Percentiles rank a stretch among this genome's conserved stretches.
Evolutionary conservation across 176 grass and related monocot species (phyloP).

Genomic region (Luzula sylvatica): DNA sequence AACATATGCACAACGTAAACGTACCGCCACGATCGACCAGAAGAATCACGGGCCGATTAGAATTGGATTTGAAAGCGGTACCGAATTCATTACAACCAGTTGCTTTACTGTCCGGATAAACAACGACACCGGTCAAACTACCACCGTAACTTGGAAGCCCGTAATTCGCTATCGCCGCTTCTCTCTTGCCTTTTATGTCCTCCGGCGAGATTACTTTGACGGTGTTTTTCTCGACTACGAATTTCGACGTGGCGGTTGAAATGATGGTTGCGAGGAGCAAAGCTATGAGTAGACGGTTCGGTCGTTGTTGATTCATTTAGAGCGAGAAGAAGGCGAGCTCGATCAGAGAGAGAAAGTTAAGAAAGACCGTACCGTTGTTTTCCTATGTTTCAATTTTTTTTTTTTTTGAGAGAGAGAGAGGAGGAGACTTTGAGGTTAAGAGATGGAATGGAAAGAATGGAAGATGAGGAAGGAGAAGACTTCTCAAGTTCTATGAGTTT

Average conservation of each 20-base stretch:
- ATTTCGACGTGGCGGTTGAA: constrained; percentile 27
- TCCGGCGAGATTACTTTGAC: constrained; percentile 53
- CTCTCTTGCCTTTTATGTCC: constrained; percentile 37
- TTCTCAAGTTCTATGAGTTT: neutral
- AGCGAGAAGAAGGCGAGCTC: neutral
- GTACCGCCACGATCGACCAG: constrained; percentile 76
- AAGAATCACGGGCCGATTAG: constrained; percentile 53
- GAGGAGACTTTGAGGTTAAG: constrained; percentile 8
- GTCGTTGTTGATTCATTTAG: neutral
- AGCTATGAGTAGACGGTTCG: constrained; percentile 1
- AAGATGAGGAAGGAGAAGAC: constrained; percentile 22
- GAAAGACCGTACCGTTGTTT: neutral
- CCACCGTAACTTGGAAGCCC: constrained; percentile 84
- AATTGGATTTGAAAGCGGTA: constrained; percentile 33
- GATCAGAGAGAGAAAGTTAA: neutral
- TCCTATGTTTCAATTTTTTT: neutral
- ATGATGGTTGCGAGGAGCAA: constrained; percentile 17
- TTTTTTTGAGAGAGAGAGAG: constrained; percentile 1
- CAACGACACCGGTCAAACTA: constrained; percentile 48
- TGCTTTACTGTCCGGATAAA: constrained; percentile 39
- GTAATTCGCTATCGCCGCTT: constrained; percentile 83
- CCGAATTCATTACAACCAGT: constrained; percentile 42
- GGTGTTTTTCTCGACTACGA: constrained; percentile 77
- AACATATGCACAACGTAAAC: no score
- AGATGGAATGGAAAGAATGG: constrained; percentile 13